Evolutionary conservation across 202 grass and related monocot species (phyloP), one percentile per base, ranked within the genome.

Genomic region (Digitaria exilis): DNA sequence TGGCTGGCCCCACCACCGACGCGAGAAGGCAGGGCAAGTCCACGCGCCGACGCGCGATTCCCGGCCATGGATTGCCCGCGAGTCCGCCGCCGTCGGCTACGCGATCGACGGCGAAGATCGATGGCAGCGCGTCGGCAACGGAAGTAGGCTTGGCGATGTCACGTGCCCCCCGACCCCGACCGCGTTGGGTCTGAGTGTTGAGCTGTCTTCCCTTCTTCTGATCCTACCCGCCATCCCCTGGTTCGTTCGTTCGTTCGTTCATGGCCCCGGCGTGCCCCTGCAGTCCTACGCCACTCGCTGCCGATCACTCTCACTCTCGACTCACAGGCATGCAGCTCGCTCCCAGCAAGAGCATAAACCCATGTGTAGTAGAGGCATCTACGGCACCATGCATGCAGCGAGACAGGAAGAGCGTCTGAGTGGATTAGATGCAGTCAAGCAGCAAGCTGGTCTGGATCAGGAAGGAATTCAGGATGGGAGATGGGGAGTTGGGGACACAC

Each of bases 1-100:
- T 21, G 46, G 37, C 4, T 8, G 68, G 29, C 7, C 7, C 31
- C 9, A 28, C 31, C 18, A 21, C 55, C 55, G 22, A 28, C 10
- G 55, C 10, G 22, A 25, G 10, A 26, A 34, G 32, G 32, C 32
- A 34, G 4, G 32, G 54, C 11, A 6, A 65, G 67, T 80, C 67
- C 78, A 51, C 52, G 24, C 78, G 21, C 62, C 84, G 45, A 87
- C 44, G 85, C 71, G 71, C 6, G 71, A 87, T 87, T 30, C 44
- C 34, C 54, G 72, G 19, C 2, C 0, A 2, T 39, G 54, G 26
- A 44, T 34, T 1, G 0, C 18, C 2, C 7, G 1, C 17, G n/a
- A n/a, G n/a, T 60, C 39, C 11, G 2, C 25, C 41, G 48, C 79
- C 65, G 5, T 45, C 65, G 54, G 72, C 43, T 82, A 13, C 31